Evolutionary conservation across 2,329 filamentous ascomycete species (phyloP).

Genomic region (Chrysosporium queenslandicum): DNA sequence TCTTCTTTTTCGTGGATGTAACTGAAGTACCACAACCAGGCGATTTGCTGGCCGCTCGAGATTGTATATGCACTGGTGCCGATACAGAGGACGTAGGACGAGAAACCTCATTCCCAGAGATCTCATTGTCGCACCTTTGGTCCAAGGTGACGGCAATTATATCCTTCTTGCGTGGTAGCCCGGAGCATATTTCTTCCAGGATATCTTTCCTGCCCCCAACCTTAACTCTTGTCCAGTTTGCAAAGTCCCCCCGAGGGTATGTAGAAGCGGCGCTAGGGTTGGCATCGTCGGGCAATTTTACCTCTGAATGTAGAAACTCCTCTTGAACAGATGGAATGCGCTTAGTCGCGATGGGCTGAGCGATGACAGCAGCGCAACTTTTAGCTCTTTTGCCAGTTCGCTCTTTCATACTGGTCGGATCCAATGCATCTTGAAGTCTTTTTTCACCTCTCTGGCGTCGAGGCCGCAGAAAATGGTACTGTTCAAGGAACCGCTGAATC

Average conservation of each 20-base stretch:
- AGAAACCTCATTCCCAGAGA: neutral
- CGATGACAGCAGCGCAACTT: neutral
- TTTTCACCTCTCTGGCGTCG: constrained; percentile 20
- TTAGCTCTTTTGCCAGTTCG: constrained; percentile 6
- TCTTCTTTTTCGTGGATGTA: neutral
- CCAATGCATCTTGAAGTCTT: neutral
- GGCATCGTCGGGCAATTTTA: constrained; percentile 27
- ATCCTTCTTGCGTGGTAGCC: constrained; percentile 15
- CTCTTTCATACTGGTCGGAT: neutral
- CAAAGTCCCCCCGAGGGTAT: constrained; percentile 21
- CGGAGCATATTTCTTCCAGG: constrained; percentile 18
- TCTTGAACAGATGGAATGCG: constrained; percentile 16
- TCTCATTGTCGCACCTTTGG: neutral
- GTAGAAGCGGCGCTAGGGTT: constrained; percentile 7
- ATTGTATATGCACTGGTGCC: neutral
- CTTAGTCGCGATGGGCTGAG: neutral
- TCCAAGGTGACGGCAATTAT: neutral
- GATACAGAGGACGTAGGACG: constrained; percentile 2
- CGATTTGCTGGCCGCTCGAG: neutral
- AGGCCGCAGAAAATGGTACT: constrained; percentile 56
- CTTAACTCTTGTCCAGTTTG: constrained; percentile 36
- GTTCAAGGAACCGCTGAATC: constrained; percentile 63
- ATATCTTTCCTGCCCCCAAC: constrained; percentile 21
- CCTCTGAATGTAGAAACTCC: constrained; percentile 20
- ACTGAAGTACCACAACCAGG: neutral